Evolutionary conservation across 169 alveolate species (phyloP).

Genomic region (Plasmodium adleri): DNA sequence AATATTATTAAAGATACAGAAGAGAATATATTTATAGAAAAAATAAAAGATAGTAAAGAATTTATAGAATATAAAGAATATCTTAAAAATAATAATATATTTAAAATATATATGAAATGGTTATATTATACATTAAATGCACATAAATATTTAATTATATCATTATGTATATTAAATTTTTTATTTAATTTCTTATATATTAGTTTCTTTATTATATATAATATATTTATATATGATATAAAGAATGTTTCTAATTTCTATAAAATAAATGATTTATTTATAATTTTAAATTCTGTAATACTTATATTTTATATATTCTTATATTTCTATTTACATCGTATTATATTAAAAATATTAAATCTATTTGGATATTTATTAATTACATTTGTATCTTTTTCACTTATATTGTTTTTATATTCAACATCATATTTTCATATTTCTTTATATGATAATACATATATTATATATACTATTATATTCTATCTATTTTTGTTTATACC

Average conservation of each 20-base stretch:
- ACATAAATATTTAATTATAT: conserved; percentile 6
- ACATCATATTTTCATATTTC: neutral
- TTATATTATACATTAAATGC: conserved; percentile 22
- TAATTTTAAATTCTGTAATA: conserved; percentile 6
- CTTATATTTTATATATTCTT: conserved; percentile 27
- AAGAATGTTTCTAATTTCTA: neutral
- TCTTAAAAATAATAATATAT: conserved; percentile 7
- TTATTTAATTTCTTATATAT: conserved; percentile 32
- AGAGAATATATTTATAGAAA: neutral
- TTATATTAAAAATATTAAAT: conserved; percentile 27
- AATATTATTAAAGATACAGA: neutral
- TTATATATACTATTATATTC: conserved; percentile 9
- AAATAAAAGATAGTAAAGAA: conserved; percentile 14
- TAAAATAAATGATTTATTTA: conserved; percentile 8
- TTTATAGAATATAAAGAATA: conserved; percentile 24
- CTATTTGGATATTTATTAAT: conserved; percentile 11
- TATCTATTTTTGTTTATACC: conserved; percentile 19
- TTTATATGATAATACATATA: conserved; percentile 9
- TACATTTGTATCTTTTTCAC: conserved; percentile 26
- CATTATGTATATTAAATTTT: conserved; percentile 15
- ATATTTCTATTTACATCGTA: conserved; percentile 11
- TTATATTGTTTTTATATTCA: conserved; percentile 14
- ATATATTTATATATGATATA: conserved; percentile 25
- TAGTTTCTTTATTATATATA: conserved; percentile 17
- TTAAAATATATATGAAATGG: conserved; percentile 19